These are phyloP conservation scores for Penicillium thymicola DNA, from an alignment of 2,329 filamentous ascomycete genomes.

Conservation along the genomic window DNA sequence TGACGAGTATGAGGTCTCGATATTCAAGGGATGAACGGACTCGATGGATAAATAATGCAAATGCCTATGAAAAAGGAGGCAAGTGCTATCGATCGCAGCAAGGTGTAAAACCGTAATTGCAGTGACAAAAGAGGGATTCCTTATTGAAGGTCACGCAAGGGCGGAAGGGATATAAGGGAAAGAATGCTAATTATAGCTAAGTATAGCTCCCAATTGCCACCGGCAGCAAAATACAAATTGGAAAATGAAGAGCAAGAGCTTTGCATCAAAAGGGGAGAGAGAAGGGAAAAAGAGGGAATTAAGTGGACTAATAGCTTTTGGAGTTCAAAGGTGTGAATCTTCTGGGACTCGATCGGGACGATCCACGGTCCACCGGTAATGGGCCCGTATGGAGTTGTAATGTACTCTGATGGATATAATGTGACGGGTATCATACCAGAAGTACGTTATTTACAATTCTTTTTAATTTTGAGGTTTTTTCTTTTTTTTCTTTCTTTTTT, in stretches of 20 bases:
- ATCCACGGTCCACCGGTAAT: conserved; percentile 22
- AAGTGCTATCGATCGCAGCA: conserved; percentile 24
- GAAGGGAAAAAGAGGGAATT: conserved; percentile 8
- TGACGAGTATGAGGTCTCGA: conserved; percentile 9
- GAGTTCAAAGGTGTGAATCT: conserved; percentile 20
- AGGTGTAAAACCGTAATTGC: background rate
- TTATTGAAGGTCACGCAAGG: conserved; percentile 22
- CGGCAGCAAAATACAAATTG: conserved; percentile 27
- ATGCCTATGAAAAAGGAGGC: conserved; percentile 9
- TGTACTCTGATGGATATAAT: conserved; percentile 1
- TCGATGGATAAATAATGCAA: conserved; percentile 14
- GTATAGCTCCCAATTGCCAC: conserved; percentile 26
- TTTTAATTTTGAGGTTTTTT: background rate
- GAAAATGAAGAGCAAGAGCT: conserved; percentile 2
- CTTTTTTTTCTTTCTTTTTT: background rate
- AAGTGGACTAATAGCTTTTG: conserved; percentile 19
- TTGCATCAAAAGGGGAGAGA: conserved; percentile 6
- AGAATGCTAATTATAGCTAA: conserved; percentile 16
- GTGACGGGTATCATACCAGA: conserved; percentile 2
- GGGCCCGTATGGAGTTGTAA: conserved; percentile 6
- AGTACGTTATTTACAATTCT: background rate
- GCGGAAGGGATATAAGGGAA: conserved; percentile 18
- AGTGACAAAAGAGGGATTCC: conserved; percentile 2
- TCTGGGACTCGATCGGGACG: conserved; percentile 27
- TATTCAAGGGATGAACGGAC: conserved; percentile 5